phyloP scores from a whole-genome alignment of 2,329 filamentous ascomycete species.

The Hypoxylon sp. region DNA sequence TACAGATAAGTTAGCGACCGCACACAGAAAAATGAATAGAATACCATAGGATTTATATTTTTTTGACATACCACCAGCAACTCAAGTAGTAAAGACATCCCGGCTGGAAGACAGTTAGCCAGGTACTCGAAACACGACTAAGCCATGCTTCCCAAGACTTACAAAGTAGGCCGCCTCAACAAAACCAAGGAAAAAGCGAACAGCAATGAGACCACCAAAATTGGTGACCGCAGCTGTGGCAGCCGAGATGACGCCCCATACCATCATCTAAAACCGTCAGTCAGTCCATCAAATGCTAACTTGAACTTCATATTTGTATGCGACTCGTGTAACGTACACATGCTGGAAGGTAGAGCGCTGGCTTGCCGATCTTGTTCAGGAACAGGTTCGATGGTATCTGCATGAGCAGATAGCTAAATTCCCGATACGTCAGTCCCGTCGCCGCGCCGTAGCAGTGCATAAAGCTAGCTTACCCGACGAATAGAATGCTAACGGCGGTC shows the following conservation, averaged over 20 bases:
- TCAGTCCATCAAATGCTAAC: slow-evolving; percentile 29
- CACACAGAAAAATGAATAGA: slow-evolving; percentile 5
- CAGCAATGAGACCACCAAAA: slow-evolving; percentile 57
- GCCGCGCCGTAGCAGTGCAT: neutral
- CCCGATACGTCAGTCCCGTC: slow-evolving; percentile 12
- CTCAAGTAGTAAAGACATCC: slow-evolving; percentile 75
- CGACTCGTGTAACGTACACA: slow-evolving; percentile 56
- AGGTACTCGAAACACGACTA: neutral
- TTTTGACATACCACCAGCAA: slow-evolving; percentile 66
- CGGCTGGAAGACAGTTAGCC: slow-evolving; percentile 55
- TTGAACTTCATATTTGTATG: neutral
- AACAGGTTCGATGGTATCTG: slow-evolving; percentile 67
- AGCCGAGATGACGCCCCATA: slow-evolving; percentile 65
- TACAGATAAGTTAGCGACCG: slow-evolving; percentile 28
- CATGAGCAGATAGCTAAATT: slow-evolving; percentile 62
- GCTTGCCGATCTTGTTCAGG: slow-evolving; percentile 66
- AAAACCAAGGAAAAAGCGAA: slow-evolving; percentile 62
- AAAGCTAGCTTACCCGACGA: slow-evolving; percentile 60
- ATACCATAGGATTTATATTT: neutral
- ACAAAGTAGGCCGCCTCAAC: slow-evolving; percentile 63
- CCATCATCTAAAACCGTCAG: slow-evolving; percentile 58
- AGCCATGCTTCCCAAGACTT: slow-evolving; percentile 34
- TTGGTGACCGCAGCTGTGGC: slow-evolving; percentile 57
- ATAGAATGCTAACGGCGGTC: slow-evolving; percentile 66
- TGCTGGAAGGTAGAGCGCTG: slow-evolving; percentile 61